These are phyloP conservation scores for Aspergillus sp. DNA, from an alignment of 2,329 filamentous ascomycete species.

Conservation along the genomic window DNA sequence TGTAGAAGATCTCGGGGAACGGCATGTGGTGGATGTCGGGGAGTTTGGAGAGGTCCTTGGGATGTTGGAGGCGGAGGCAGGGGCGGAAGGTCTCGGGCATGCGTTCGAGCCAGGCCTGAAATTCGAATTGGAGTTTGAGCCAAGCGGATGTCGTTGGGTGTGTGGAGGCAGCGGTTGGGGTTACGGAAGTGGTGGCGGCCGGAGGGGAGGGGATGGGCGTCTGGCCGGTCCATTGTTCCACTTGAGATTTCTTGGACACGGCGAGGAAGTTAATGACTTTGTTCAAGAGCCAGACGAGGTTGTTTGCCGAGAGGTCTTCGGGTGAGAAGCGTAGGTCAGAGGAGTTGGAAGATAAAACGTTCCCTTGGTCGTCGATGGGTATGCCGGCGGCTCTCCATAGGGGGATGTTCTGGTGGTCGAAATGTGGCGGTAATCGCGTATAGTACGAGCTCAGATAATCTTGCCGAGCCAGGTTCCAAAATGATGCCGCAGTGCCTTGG, in stretches of 20 bases:
- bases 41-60: constrained; percentile 29
- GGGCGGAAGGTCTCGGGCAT: constrained; percentile 59
- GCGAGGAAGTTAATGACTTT: constrained; percentile 65
- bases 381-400: constrained; percentile 64
- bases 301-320: constrained; percentile 62
- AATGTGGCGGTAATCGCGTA: constrained; percentile 56
- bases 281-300: constrained; percentile 60
- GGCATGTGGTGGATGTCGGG: constrained; percentile 34
- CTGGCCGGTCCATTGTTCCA: constrained; percentile 32
- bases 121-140: constrained; percentile 54
- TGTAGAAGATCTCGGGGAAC: constrained; percentile 61
- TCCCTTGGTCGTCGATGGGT: constrained; percentile 51
- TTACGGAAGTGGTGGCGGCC: constrained; percentile 33
- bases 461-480: constrained; percentile 64
- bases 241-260: constrained; percentile 53
- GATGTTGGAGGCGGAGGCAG: constrained; percentile 49
- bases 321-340: constrained; percentile 40
- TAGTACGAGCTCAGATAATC: constrained; percentile 63
- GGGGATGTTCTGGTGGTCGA: constrained; percentile 57
- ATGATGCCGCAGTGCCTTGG: constrained; percentile 56
- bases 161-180: constrained; percentile 30
- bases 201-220: constrained; percentile 36
- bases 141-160: constrained; percentile 50
- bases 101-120: constrained; percentile 58
- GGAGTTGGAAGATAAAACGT: constrained; percentile 37